Percentiles rank a stretch among this genome's conserved stretches.
Evolutionary conservation across 192 early-diverging fungal genomes (phyloP).

Genomic region (Linderina pennispora): DNA sequence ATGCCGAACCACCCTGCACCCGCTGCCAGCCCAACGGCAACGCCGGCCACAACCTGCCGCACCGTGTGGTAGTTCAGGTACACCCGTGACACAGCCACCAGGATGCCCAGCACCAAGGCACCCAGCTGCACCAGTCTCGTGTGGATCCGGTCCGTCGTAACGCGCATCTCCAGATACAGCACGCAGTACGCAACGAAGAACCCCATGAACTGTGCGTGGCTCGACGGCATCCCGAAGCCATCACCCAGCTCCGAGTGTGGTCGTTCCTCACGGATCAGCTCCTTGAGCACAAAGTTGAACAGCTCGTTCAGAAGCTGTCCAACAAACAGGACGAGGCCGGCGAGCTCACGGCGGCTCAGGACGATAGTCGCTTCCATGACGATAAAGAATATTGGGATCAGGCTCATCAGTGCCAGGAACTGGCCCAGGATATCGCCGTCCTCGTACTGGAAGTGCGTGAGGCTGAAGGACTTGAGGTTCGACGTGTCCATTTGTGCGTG

Average conservation of each 20-base stretch:
- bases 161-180: constrained; percentile 14
- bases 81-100: constrained; percentile 24
- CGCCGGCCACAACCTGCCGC: constrained; percentile 21
- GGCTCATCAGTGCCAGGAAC: constrained; percentile 29
- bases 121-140: constrained; percentile 13
- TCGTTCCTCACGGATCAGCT: constrained; percentile 15
- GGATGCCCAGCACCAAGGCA: constrained; percentile 9
- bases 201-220: constrained; percentile 47
- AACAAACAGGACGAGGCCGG: constrained; percentile 17
- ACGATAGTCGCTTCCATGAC: constrained; percentile 36
- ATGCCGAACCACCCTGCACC: constrained; percentile 22
- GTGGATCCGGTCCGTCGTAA: constrained; percentile 5
- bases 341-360: constrained; percentile 36
- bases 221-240: constrained; percentile 48
- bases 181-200: constrained; percentile 22
- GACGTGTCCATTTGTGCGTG: not conserved
- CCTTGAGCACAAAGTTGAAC: constrained; percentile 28
- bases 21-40: constrained; percentile 6
- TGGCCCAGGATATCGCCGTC: constrained; percentile 33
- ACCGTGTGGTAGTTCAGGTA: constrained; percentile 38
- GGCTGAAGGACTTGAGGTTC: constrained; percentile 26
- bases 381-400: constrained; percentile 41
- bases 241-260: constrained; percentile 33
- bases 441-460: constrained; percentile 43
- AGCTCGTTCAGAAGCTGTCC: constrained; percentile 41